phyloP scores from a whole-genome alignment of 1,284 basidiomycete species.

The Waitea zeae region DNA sequence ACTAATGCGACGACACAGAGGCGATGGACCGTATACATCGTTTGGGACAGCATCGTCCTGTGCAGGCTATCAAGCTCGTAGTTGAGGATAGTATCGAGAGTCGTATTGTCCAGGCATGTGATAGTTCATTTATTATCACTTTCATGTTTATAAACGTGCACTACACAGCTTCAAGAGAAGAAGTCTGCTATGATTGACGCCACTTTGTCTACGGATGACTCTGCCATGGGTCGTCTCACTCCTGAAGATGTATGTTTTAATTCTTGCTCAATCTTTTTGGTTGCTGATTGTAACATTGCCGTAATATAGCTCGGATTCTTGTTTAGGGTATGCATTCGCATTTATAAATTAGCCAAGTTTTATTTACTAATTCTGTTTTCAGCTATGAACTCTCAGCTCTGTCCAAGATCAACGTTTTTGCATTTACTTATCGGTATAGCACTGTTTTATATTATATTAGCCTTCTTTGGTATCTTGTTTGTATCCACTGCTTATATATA shows the following conservation, averaged over 20 bases:
- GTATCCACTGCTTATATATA: too few relatives aligned
- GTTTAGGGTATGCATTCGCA: too few relatives aligned
- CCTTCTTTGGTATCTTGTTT: too few relatives aligned
- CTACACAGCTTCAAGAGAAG: conserved; percentile 77
- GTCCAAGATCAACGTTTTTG: too few relatives aligned
- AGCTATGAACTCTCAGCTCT: too few relatives aligned
- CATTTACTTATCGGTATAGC: too few relatives aligned
- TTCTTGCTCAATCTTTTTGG: too few relatives aligned
- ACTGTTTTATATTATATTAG: too few relatives aligned
- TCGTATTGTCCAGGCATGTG: conserved; percentile 61
- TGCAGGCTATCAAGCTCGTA: conserved; percentile 86
- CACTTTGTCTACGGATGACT: conserved; percentile 61
- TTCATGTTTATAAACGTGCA: conserved; percentile 5
- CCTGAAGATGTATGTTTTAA: conserved; percentile 71
- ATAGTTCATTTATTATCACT: not conserved
- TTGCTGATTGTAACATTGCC: too few relatives aligned
- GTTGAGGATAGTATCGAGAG: conserved; percentile 96
- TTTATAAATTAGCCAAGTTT: too few relatives aligned
- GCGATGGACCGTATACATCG: conserved; percentile 96
- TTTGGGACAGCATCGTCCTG: conserved; percentile 82
- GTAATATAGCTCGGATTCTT: too few relatives aligned
- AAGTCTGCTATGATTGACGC: conserved; percentile 78
- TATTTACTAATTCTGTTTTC: too few relatives aligned
- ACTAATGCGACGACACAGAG: conserved; percentile 30
- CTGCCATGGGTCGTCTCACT: conserved; percentile 78